Conservation (phyloP, 441 rosid species). For the Aquilaria agallochum region DNA sequence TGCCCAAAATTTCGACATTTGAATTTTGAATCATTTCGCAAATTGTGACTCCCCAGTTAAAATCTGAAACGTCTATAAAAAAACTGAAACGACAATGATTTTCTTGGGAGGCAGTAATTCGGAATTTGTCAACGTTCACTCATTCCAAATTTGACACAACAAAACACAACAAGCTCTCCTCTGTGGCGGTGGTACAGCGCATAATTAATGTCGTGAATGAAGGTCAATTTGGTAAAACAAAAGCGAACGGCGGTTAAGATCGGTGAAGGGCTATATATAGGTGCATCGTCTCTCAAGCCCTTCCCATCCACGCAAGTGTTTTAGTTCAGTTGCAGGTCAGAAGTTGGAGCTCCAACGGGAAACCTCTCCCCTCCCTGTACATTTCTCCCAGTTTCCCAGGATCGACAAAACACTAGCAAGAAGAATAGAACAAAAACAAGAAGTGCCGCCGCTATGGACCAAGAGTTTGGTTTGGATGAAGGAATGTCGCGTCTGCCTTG, state of each 20-base stretch:
- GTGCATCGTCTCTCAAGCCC: background rate
- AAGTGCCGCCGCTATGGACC: conserved; percentile 30
- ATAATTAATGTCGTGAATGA: conserved; percentile 14
- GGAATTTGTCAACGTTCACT: no score
- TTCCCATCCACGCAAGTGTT: conserved; percentile 21
- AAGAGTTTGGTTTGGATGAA: conserved; percentile 40
- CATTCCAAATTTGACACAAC: no score
- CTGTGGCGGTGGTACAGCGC: conserved; percentile 8
- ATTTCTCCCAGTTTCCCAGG: conserved; percentile 4
- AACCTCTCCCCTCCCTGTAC: conserved; percentile 6
- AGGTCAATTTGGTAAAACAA: conserved; percentile 5
- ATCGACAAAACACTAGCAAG: no score
- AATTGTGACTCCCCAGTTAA: no score
- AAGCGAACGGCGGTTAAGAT: background rate
- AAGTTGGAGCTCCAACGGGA: conserved; percentile 46
- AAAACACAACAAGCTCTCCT: no score
- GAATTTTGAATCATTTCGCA: no score
- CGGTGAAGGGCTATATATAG: conserved; percentile 1
- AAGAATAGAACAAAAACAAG: no score
- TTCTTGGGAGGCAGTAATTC: no score
- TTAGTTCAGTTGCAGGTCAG: conserved; percentile 79
- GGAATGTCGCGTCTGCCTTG: conserved; percentile 50
- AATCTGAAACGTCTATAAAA: no score
- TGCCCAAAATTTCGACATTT: no score
- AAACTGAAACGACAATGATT: no score